Evolutionary conservation across 2,329 filamentous ascomycete genomes (phyloP).

Genomic region (Aspergillus fructus): DNA sequence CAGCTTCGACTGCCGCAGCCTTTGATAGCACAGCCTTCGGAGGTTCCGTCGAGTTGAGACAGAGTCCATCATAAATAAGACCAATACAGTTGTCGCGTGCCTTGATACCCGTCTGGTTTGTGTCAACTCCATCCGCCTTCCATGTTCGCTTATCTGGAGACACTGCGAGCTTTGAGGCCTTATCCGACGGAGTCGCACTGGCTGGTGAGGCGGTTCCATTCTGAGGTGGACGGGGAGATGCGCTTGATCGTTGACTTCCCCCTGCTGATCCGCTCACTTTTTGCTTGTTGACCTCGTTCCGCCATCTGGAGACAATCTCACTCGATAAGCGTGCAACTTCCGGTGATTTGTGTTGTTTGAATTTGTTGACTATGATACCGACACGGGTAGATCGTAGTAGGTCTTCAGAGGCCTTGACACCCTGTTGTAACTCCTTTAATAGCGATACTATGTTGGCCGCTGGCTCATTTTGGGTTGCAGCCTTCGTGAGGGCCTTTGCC

Average conservation of each 20-base stretch:
- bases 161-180: constrained; percentile 55
- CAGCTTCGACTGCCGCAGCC: constrained; percentile 72
- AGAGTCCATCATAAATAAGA: constrained; percentile 90
- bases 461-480: constrained; percentile 71
- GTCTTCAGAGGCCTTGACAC: constrained; percentile 82
- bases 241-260: constrained; percentile 40
- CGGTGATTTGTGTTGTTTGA: constrained; percentile 74
- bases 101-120: constrained; percentile 69
- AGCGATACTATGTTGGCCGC: constrained; percentile 69
- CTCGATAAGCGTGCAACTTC: constrained; percentile 71
- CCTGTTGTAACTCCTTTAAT: constrained; percentile 75
- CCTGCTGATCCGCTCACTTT: constrained; percentile 42
- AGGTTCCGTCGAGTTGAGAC: constrained; percentile 60
- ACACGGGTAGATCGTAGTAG: constrained; percentile 88
- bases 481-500: constrained; percentile 78
- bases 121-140: constrained; percentile 76
- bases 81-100: constrained; percentile 83
- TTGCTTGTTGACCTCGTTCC: constrained; percentile 49
- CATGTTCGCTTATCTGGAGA: constrained; percentile 76
- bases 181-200: constrained; percentile 45
- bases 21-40: constrained; percentile 66
- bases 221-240: constrained; percentile 46
- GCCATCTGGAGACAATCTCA: constrained; percentile 75
- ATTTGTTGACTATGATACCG: constrained; percentile 83
- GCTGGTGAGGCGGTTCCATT: constrained; percentile 55